Percentiles rank a stretch among this genome's conserved stretches.
Evolutionary conservation across 176 grass and related monocot genomes (phyloP).

Genomic region (Avena eriantha): DNA sequence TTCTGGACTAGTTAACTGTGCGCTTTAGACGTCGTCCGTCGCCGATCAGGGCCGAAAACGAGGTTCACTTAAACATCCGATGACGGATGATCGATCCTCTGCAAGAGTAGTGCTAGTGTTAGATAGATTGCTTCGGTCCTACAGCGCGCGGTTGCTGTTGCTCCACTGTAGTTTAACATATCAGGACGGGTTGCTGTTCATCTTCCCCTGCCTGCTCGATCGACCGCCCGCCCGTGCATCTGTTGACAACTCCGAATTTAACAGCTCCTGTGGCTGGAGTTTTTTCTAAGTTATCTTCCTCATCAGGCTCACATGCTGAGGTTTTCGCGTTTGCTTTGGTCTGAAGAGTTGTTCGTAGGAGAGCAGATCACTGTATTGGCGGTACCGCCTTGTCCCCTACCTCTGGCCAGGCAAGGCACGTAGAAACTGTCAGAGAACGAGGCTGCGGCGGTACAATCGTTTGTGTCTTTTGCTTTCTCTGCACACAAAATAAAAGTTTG

Average conservation of each 20-base stretch:
- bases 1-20: conserved; percentile 47
- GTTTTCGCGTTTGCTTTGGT: conserved; percentile 42
- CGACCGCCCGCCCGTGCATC: neutral
- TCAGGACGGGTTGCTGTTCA: conserved; percentile 35
- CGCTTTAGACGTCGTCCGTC: conserved; percentile 34
- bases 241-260: conserved; percentile 51
- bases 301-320: conserved; percentile 32
- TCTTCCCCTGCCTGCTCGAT: conserved; percentile 23
- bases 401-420: neutral
- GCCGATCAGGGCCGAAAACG: conserved; percentile 18
- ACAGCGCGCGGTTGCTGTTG: conserved; percentile 27
- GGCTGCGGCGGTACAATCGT: conserved; percentile 26
- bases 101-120: neutral
- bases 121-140: conserved; percentile 45
- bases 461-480: conserved; percentile 27
- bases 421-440: conserved; percentile 50
- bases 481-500: neutral
- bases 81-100: conserved; percentile 12
- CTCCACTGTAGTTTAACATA: conserved; percentile 48
- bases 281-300: conserved; percentile 36
- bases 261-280: conserved; percentile 30
- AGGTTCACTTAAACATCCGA: conserved; percentile 43
- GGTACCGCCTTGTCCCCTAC: conserved; percentile 28
- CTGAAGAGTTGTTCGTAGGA: conserved; percentile 44
- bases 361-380: conserved; percentile 32